Percentiles rank a stretch among this genome's conserved stretches.
phyloP scores from a whole-genome alignment of 805 yeast genomes.

The Starmerella bombicola region DNA sequence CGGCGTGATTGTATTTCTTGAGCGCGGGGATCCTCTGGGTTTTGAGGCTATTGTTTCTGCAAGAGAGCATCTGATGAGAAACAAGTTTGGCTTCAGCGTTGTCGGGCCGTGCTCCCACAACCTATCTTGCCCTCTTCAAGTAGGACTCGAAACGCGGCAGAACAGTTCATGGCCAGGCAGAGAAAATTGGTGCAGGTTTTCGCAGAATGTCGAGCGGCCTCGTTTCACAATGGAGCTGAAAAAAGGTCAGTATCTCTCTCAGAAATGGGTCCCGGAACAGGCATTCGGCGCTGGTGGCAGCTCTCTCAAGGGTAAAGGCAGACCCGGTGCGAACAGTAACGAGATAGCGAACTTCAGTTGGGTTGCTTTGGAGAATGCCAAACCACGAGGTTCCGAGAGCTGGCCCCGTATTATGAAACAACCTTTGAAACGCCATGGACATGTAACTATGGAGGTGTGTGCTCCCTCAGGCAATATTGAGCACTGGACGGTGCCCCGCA shows the following conservation, averaged over 20 bases:
- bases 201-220: constrained; percentile 64
- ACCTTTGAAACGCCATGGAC: constrained; percentile 71
- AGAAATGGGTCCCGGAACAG: constrained; percentile 52
- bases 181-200: constrained; percentile 67
- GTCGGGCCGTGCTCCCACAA: constrained; percentile 91
- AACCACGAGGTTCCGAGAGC: constrained; percentile 28
- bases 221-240: constrained; percentile 69
- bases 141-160: constrained; percentile 42
- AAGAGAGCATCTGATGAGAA: constrained; percentile 79
- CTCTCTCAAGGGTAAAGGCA: constrained; percentile 57
- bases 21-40: constrained; percentile 82
- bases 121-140: constrained; percentile 71
- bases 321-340: constrained; percentile 55
- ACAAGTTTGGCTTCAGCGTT: constrained; percentile 41
- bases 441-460: constrained; percentile 68
- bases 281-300: constrained; percentile 37
- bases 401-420: constrained; percentile 52
- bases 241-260: constrained; percentile 61
- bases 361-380: constrained; percentile 43
- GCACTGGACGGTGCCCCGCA: constrained; percentile 75
- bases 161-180: constrained; percentile 37
- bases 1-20: constrained; percentile 69
- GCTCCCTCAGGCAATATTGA: constrained; percentile 69
- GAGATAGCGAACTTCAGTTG: constrained; percentile 68
- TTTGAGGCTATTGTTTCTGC: constrained; percentile 84